These are phyloP conservation scores for Davidsoniella neocaledoniae DNA, from an alignment of 2,329 filamentous ascomycete species.

Conservation along the genomic window DNA sequence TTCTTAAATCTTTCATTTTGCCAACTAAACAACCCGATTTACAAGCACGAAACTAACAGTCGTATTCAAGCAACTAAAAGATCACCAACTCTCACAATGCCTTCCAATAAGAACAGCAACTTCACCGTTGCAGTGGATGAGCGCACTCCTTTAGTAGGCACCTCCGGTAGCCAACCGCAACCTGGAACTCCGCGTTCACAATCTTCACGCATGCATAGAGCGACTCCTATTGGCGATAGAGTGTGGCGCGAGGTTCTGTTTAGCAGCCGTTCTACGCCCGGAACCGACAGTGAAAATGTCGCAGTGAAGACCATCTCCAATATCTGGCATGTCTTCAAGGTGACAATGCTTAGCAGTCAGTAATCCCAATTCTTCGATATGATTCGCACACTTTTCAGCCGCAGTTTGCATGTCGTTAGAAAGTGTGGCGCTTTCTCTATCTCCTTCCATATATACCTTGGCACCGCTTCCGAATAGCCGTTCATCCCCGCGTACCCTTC, in stretches of 20 bases:
- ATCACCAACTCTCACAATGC: slow-evolving; percentile 11
- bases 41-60: too few relatives aligned
- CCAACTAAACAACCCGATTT: too few relatives aligned
- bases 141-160: slow-evolving; percentile 26
- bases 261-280: slow-evolving; percentile 33
- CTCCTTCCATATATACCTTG: background rate
- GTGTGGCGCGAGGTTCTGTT: slow-evolving; percentile 22
- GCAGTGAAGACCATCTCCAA: slow-evolving; percentile 6
- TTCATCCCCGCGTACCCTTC: background rate
- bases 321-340: slow-evolving; percentile 38
- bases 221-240: slow-evolving; percentile 2
- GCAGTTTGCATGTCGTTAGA: slow-evolving; percentile 3
- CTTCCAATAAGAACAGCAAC: slow-evolving; percentile 11
- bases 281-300: slow-evolving; percentile 28
- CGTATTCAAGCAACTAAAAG: too few relatives aligned
- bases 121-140: slow-evolving; percentile 19
- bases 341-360: slow-evolving; percentile 42
- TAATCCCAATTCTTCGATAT: slow-evolving; percentile 14
- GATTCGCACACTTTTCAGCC: slow-evolving; percentile 1
- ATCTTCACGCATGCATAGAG: background rate
- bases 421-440: background rate
- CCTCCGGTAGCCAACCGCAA: slow-evolving; percentile 7
- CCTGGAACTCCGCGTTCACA: background rate
- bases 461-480: background rate
- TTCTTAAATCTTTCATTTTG: too few relatives aligned